These are phyloP conservation scores for Nephelium lappaceum DNA, from an alignment of 345 rosid species.

Conservation along the genomic window DNA sequence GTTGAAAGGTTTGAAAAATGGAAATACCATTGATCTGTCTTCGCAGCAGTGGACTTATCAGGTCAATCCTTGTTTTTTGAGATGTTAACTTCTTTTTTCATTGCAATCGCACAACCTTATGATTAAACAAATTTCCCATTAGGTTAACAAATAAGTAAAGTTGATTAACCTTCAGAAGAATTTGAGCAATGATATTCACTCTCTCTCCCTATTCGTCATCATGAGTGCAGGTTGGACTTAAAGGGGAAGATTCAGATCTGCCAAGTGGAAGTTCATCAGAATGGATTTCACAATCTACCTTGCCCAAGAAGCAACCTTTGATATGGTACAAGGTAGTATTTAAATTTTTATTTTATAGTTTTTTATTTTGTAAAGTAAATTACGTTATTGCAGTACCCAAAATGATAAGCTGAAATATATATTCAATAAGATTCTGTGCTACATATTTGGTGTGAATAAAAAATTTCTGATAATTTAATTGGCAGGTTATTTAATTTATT, in stretches of 20 bases:
- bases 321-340: slow-evolving; percentile 89
- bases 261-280: slow-evolving; percentile 66
- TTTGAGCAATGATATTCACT: slow-evolving; percentile 5
- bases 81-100: background rate
- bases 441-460: background rate
- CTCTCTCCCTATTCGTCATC: slow-evolving; percentile 8
- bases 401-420: background rate
- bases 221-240: slow-evolving; percentile 66
- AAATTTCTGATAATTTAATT: background rate
- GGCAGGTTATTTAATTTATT: background rate
- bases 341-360: background rate
- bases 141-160: background rate
- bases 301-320: slow-evolving; percentile 81
- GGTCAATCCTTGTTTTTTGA: slow-evolving; percentile 39
- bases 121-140: background rate
- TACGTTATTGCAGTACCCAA: slow-evolving; percentile 1
- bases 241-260: slow-evolving; percentile 80
- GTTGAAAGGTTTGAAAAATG: slow-evolving; percentile 56
- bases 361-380: background rate
- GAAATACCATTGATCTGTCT: slow-evolving; percentile 60
- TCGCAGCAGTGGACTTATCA: slow-evolving; percentile 87
- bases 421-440: background rate
- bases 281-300: slow-evolving; percentile 65
- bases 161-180: background rate
- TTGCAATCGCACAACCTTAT: background rate